phyloP scores from a whole-genome alignment of 2,329 filamentous ascomycete species.

The Pseudogymnoascus sp. region DNA sequence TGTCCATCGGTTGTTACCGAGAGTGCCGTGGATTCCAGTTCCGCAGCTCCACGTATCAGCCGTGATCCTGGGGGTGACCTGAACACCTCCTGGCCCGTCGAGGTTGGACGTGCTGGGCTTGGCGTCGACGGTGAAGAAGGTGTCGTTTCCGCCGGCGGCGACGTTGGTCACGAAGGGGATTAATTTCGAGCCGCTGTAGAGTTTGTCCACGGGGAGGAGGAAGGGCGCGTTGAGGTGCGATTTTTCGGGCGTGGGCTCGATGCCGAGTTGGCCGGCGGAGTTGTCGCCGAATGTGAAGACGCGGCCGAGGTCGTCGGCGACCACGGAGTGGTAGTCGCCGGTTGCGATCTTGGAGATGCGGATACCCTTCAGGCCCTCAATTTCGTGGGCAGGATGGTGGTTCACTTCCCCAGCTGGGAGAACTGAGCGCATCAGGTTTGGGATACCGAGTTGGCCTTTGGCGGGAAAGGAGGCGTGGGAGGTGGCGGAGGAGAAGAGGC shows the following conservation, averaged over 20 bases:
- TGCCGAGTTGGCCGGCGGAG: constrained; percentile 81
- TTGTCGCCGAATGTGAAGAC: constrained; percentile 91
- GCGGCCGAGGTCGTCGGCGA: constrained; percentile 64
- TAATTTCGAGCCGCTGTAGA: constrained; percentile 61
- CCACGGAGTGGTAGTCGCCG: constrained; percentile 80
- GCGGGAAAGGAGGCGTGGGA: constrained; percentile 70
- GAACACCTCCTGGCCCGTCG: constrained; percentile 32
- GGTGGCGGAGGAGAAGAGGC: constrained; percentile 81
- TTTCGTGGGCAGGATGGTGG: constrained; percentile 69
- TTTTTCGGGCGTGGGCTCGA: constrained; percentile 55
- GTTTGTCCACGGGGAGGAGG: constrained; percentile 57
- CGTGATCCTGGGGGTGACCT: constrained; percentile 37
- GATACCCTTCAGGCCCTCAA: constrained; percentile 61
- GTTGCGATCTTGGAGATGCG: constrained; percentile 67
- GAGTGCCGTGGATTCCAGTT: constrained; percentile 70
- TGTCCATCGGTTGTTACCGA: constrained; percentile 84
- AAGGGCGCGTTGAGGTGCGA: constrained; percentile 60
- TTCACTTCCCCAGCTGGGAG: constrained; percentile 63
- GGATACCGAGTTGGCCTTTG: constrained; percentile 79
- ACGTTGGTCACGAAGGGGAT: constrained; percentile 63
- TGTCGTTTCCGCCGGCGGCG: constrained; percentile 77
- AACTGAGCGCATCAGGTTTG: constrained; percentile 71
- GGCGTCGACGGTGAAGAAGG: constrained; percentile 79
- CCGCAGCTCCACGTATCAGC: constrained; percentile 83
- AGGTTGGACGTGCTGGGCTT: constrained; percentile 26